Evolutionary conservation across 2,329 filamentous ascomycete genomes (phyloP).

Genomic region (Talaromyces albobiverticillius): DNA sequence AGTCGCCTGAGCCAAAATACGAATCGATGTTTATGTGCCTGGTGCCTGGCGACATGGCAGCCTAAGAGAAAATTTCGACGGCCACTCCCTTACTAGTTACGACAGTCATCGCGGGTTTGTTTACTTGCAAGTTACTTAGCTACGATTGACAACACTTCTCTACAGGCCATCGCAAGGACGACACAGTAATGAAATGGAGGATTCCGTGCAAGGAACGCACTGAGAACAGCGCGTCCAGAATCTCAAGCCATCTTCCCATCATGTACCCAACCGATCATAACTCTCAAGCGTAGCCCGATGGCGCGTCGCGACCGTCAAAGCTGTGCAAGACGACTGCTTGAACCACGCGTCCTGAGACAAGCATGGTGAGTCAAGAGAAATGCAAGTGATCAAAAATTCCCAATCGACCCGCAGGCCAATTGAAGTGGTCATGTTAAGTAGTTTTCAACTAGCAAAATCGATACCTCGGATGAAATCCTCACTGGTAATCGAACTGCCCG

Average conservation of each 20-base stretch:
- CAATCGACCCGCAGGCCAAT: slow-evolving; percentile 65
- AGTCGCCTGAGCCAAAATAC: too few species aligned
- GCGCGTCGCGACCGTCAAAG: too few species aligned
- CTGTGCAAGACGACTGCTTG: neutral
- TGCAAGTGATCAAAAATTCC: slow-evolving; percentile 70
- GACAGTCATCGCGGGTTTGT: too few species aligned
- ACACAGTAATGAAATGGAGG: slow-evolving; percentile 40
- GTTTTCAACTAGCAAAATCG: slow-evolving; percentile 91
- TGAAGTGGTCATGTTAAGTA: slow-evolving; percentile 73
- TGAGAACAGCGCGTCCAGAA: neutral
- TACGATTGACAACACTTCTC: slow-evolving; percentile 30
- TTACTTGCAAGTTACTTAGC: too few species aligned
- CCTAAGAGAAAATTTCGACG: too few species aligned
- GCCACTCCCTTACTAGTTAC: too few species aligned
- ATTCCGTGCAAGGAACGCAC: slow-evolving; percentile 18
- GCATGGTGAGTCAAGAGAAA: neutral
- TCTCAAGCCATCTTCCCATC: too few species aligned
- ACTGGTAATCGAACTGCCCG: slow-evolving; percentile 79
- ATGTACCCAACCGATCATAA: neutral
- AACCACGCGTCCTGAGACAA: neutral
- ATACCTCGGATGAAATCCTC: slow-evolving; percentile 81
- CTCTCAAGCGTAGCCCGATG: too few species aligned
- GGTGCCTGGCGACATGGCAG: too few species aligned
- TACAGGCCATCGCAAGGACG: slow-evolving; percentile 35
- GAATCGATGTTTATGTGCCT: too few species aligned